phyloP scores from a whole-genome alignment of 805 yeast genomes.

The Blastobotrys terrestris region DNA sequence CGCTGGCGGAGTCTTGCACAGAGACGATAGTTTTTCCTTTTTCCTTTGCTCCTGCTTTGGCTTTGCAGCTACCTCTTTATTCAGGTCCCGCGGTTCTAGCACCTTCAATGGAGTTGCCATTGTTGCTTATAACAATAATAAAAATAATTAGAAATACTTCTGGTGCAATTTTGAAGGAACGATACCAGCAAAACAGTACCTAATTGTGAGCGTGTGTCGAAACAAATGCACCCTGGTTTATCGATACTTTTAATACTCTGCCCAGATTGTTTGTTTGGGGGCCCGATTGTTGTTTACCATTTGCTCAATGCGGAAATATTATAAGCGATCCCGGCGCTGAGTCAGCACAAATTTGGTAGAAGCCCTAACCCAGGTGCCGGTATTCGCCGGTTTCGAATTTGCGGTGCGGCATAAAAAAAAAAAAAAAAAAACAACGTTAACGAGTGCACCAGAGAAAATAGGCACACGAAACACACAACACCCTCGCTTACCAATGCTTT shows the following conservation, averaged over 20 bases:
- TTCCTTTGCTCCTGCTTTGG: slow-evolving; percentile 40
- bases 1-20: slow-evolving; percentile 96
- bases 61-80: slow-evolving; percentile 2
- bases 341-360: not conserved
- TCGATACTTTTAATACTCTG: not conserved
- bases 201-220: too few species aligned
- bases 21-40: slow-evolving; percentile 81
- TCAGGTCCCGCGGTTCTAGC: slow-evolving; percentile 12
- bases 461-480: too few species aligned
- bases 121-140: not conserved
- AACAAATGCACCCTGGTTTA: not conserved
- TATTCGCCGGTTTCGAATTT: not conserved
- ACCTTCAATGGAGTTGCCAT: slow-evolving; percentile 13
- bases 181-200: too few species aligned
- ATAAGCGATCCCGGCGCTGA: slow-evolving; percentile 1
- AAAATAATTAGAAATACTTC: not conserved
- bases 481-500: not conserved
- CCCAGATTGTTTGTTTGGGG: not conserved
- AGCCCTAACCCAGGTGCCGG: not conserved
- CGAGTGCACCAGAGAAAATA: too few species aligned
- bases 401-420: not conserved
- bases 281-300: not conserved
- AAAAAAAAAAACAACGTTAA: too few species aligned
- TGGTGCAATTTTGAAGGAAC: too few species aligned
- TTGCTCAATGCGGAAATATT: not conserved